Base-by-base conservation (phyloP, 1,284 basidiomycete species). In the Cryptococcus jaspeensis region DNA sequence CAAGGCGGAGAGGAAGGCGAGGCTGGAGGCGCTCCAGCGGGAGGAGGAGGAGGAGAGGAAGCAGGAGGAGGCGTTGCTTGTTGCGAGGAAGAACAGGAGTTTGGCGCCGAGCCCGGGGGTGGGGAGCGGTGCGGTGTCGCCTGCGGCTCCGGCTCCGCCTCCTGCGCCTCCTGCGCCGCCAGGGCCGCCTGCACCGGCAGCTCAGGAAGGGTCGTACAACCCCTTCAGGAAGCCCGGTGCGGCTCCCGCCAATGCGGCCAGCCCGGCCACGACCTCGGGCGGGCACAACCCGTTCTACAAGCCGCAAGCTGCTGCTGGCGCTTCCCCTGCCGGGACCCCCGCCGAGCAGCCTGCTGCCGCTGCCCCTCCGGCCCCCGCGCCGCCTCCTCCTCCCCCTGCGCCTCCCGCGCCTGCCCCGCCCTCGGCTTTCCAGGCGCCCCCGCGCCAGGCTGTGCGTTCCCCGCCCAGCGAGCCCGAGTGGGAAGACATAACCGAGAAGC, bases 401-500 rank as follows among this genome's bases (percentile, higher is more conserved):
- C 65, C 74, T 2, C 69, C 74, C n/a, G 56, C 67, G 22, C 55
- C 74, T 9, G 65, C 77, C 5, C 45, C 58, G 40, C 58, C 60
- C 61, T 38, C 63, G 55, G n/a, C n/a, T n/a, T 39, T 56, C 51
- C 50, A 51, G 35, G 40, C 62, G 28, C 57, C 53, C 44, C 56
- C 61, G n/a, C 28, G 28, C 28, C 28, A 32, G 9, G 60, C 60
- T n/a, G 53, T 60, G 44, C 53, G 57, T 35, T 48, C 72, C 9
- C 70, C 65, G 22, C 83, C 87, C 18, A 84, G 85, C 23, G 87
- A 81, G 25, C 81, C 90, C 22, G 92, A 92, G 57, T 95, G 92
- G 92, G 92, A 89, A 56, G 87, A 87, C 16, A 80, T 88, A 43
- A 81, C 84, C 62, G 90, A 94, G 76, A 86, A 86, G 56, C 84